phyloP scores from a whole-genome alignment of 768 basidiomycete species.

The Termitomyces sp. region DNA sequence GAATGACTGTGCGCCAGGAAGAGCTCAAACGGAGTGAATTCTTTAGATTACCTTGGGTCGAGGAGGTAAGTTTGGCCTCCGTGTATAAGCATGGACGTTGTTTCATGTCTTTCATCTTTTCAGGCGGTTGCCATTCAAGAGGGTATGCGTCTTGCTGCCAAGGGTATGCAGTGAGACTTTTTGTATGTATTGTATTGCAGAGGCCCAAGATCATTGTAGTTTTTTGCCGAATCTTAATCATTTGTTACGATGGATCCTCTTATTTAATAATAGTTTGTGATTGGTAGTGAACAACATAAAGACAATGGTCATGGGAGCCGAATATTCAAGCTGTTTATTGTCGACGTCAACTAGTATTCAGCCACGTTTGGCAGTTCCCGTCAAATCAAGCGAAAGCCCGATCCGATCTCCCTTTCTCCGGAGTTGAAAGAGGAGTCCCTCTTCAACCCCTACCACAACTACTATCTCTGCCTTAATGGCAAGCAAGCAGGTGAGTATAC shows the following conservation, averaged over 20 bases:
- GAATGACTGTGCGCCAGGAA: slow-evolving; percentile 78
- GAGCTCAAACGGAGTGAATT: slow-evolving; percentile 87
- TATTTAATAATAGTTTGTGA: no score
- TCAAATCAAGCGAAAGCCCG: slow-evolving; percentile 3
- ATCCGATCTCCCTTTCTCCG: slow-evolving; percentile 14
- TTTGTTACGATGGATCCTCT: no score
- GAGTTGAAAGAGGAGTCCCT: not conserved
- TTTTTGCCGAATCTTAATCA: not conserved
- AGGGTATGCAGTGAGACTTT: slow-evolving; percentile 34
- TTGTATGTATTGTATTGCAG: not conserved
- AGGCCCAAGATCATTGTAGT: not conserved
- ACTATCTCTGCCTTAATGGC: slow-evolving; percentile 40
- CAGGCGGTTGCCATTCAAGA: slow-evolving; percentile 86
- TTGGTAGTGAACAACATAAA: not conserved
- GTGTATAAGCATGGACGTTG: not conserved
- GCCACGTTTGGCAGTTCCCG: not conserved
- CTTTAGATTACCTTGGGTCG: slow-evolving; percentile 91
- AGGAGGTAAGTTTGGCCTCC: slow-evolving; percentile 40
- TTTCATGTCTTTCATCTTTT: slow-evolving; percentile 5
- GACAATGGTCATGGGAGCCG: not conserved
- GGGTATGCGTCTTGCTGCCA: slow-evolving; percentile 63
- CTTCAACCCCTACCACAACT: slow-evolving; percentile 7
- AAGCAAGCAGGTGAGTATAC: slow-evolving; percentile 53
- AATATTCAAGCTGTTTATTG: no score
- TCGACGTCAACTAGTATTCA: no score